These are phyloP conservation scores for Millerozyma miso DNA, from an alignment of 805 yeast species.

Conservation along the genomic window DNA sequence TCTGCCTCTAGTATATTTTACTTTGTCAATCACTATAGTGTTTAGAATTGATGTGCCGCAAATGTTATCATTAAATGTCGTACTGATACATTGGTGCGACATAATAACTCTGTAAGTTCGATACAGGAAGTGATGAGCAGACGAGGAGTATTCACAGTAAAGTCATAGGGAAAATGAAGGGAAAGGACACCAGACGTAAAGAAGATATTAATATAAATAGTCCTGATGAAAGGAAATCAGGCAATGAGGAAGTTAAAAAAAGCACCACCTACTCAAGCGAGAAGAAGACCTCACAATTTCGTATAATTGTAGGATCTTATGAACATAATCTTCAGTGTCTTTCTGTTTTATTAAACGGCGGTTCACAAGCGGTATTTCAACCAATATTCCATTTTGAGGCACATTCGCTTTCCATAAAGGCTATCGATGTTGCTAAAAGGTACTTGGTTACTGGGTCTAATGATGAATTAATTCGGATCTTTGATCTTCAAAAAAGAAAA, in stretches of 20 bases:
- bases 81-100: background rate
- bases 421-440: conserved; percentile 77
- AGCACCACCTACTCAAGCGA: background rate
- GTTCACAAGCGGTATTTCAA: conserved; percentile 69
- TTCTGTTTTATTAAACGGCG: conserved; percentile 57
- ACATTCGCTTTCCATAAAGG: conserved; percentile 81
- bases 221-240: conserved; percentile 3
- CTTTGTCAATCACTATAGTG: background rate
- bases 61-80: conserved; percentile 4
- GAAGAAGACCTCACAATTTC: conserved; percentile 40
- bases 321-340: conserved; percentile 89
- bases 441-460: conserved; percentile 91
- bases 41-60: conserved; percentile 2
- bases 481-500: conserved; percentile 88
- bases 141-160: background rate
- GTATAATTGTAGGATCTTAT: conserved; percentile 91
- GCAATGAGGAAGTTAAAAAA: conserved; percentile 4
- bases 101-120: background rate
- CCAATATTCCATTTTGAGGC: conserved; percentile 97
- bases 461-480: conserved; percentile 92
- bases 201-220: background rate
- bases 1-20: background rate
- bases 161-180: background rate
- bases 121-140: background rate
- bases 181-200: conserved; percentile 2